Evolutionary conservation across 176 grass and related monocot genomes (phyloP).

Genomic region (Avena insularis): DNA sequence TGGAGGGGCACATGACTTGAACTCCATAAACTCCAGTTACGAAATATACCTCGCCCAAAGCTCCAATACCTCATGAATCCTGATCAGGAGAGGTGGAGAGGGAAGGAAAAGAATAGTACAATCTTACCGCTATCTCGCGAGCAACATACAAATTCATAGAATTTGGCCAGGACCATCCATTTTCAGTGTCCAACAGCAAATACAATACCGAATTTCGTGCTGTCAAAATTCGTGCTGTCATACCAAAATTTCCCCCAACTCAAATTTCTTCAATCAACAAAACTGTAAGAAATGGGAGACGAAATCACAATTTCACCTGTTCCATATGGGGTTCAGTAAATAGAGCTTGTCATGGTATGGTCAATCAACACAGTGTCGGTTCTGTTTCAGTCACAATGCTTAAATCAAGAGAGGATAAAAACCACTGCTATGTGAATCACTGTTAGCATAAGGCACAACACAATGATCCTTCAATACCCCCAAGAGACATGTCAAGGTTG

Average conservation of each 20-base stretch:
- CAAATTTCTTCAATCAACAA: background rate
- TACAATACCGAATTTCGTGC: background rate
- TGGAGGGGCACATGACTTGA: background rate
- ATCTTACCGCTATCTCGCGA: background rate
- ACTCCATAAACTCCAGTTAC: background rate
- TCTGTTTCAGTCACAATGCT: background rate
- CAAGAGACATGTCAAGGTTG: background rate
- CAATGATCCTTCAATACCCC: background rate
- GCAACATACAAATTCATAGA: background rate
- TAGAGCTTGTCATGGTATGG: background rate
- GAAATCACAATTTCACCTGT: background rate
- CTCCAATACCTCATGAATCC: background rate
- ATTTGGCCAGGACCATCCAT: background rate
- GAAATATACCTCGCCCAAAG: background rate
- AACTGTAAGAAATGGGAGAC: background rate
- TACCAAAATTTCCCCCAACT: background rate
- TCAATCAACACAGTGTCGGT: background rate
- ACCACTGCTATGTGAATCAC: background rate
- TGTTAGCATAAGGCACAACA: background rate
- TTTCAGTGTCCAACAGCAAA: background rate
- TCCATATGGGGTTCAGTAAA: background rate
- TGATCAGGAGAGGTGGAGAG: background rate
- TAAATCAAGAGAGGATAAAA: background rate
- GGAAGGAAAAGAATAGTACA: too few species aligned
- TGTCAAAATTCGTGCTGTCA: too few species aligned